Evolutionary conservation across 1,284 basidiomycete genomes (phyloP).

Genomic region (Marasmius fiardii): DNA sequence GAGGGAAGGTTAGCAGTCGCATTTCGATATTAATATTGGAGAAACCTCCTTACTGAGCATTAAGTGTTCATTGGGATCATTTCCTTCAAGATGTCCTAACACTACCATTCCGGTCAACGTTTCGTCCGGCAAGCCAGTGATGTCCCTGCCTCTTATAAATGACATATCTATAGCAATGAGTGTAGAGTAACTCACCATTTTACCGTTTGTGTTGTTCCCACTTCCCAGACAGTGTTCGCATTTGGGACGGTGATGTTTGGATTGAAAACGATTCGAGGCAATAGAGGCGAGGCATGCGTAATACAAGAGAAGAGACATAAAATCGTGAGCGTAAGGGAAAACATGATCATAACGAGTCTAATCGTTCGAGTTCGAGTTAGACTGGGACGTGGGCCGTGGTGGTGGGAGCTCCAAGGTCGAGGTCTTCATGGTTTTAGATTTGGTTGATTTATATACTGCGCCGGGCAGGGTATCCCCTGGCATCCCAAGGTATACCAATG

Average conservation of each 20-base stretch:
- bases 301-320: conserved; percentile 28
- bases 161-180: background rate
- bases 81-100: conserved; percentile 44
- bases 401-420: conserved; percentile 8
- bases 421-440: background rate
- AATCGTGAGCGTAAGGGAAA: conserved; percentile 22
- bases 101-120: conserved; percentile 47
- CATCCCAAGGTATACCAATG: too few relatives aligned
- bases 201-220: conserved; percentile 49
- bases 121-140: conserved; percentile 46
- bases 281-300: conserved; percentile 33
- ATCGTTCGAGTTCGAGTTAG: conserved; percentile 3
- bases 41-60: conserved; percentile 42
- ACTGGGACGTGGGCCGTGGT: conserved; percentile 3
- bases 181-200: conserved; percentile 45
- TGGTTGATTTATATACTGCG: too few relatives aligned
- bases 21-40: background rate
- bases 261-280: conserved; percentile 45
- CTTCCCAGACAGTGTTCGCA: conserved; percentile 47
- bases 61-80: conserved; percentile 45
- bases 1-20: background rate
- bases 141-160: conserved; percentile 38
- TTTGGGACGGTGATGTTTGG: conserved; percentile 59
- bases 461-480: too few relatives aligned
- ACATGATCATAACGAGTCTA: conserved; percentile 27